phyloP scores from a whole-genome alignment of 495 filamentous ascomycete species.

The Aspergillus homomorphus region DNA sequence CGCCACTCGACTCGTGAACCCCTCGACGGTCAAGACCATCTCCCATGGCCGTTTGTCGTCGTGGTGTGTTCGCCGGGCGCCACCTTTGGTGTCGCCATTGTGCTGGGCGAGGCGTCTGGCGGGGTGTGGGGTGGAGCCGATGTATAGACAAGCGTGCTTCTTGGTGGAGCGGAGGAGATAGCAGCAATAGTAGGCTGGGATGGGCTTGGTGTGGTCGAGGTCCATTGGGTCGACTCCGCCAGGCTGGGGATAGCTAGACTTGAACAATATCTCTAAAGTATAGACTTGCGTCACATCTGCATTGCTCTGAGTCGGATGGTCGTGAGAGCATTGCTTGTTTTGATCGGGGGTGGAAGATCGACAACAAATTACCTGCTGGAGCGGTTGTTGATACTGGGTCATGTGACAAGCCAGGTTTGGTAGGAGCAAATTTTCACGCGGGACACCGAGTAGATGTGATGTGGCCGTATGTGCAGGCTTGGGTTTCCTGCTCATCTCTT shows the following conservation, averaged over 20 bases:
- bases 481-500: no score
- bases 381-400: background rate
- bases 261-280: background rate
- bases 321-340: no score
- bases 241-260: background rate
- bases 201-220: constrained; percentile 41
- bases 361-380: no score
- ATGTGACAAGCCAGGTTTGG: background rate
- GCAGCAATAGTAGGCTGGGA: constrained; percentile 72
- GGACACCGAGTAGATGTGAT: no score
- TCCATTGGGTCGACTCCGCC: constrained; percentile 9
- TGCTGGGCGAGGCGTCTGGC: constrained; percentile 79
- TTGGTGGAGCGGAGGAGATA: constrained; percentile 86
- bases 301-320: no score
- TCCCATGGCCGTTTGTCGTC: constrained; percentile 80
- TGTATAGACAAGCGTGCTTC: constrained; percentile 63
- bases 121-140: constrained; percentile 90
- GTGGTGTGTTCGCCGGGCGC: constrained; percentile 70
- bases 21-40: constrained; percentile 82
- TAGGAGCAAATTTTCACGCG: background rate
- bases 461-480: no score
- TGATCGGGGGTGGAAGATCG: no score
- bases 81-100: constrained; percentile 77
- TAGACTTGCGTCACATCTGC: no score
- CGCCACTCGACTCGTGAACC: constrained; percentile 80